phyloP scores from a whole-genome alignment of 176 grass and related monocot genomes.

The Tuctoria greenei region DNA sequence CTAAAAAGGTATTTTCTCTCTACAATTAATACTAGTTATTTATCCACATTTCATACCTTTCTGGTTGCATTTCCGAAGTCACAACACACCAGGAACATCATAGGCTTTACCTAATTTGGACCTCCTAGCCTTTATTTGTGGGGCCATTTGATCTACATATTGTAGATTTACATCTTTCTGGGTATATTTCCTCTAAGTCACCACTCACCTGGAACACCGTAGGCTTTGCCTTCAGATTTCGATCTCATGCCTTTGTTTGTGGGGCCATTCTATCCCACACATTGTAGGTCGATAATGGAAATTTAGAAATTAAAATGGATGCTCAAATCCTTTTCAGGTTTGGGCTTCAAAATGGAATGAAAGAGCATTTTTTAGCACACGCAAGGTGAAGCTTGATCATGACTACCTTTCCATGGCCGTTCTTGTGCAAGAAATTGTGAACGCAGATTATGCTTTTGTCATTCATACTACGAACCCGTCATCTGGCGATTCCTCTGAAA shows the following conservation, averaged over 20 bases:
- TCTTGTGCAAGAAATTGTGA: constrained; percentile 95
- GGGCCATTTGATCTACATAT: background rate
- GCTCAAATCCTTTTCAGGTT: constrained; percentile 53
- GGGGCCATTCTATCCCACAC: constrained; percentile 11
- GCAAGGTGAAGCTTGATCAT: constrained; percentile 95
- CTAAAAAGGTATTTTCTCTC: constrained; percentile 70
- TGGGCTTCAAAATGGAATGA: constrained; percentile 99
- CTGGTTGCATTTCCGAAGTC: background rate
- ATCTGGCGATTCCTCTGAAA: constrained; percentile 84
- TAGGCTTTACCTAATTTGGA: too few species aligned
- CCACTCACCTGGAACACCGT: background rate
- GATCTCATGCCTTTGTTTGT: background rate
- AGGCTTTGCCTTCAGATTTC: constrained; percentile 16
- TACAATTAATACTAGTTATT: constrained; percentile 21
- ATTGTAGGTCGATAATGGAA: background rate
- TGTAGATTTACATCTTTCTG: background rate
- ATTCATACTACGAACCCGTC: constrained; percentile 97
- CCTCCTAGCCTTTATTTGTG: background rate
- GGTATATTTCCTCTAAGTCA: background rate
- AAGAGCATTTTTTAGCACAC: constrained; percentile 93
- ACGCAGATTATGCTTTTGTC: constrained; percentile 97
- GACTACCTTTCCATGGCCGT: constrained; percentile 95
- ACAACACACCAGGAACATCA: background rate
- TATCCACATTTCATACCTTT: background rate
- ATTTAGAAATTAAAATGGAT: constrained; percentile 8